Evolutionary conservation across 2,329 filamentous ascomycete species (phyloP), one percentile per base, ranked within the genome.

Genomic region (Sclerotinia spermophila): DNA sequence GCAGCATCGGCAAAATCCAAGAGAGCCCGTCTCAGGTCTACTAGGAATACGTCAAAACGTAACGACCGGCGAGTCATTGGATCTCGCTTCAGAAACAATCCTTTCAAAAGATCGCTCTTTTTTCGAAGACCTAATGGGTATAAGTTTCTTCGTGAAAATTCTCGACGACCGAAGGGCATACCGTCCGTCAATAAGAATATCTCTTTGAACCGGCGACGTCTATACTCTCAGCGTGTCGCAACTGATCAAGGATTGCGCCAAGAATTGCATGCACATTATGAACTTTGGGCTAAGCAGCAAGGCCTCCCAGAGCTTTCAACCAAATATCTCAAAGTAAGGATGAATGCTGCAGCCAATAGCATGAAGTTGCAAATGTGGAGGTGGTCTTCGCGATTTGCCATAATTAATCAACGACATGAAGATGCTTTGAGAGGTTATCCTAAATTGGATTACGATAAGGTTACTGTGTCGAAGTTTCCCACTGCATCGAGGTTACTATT

Each of bases 381-480:
- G n/a, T 70, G 68, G 68, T 56, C 60, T 66, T 48, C 24, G 35
- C 27, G 38, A 27, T 70, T 66, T 56, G 48, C 68, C 17, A 45
- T 70, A 11, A 58, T 70, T 7, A 42, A 70, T 48, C 60, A 70
- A 30, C 35, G 35, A 45, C 48, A 70, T 58, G 68, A 70, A 44
- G 27, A 70, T 24, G 33, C 48, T 24, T 58, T 70, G n/a, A 44
- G 38, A 17, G 68, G 40, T 24, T 27, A 42, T 27, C 60, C 68
- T n/a, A 66, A 66, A 27, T 17, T 70, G 11, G 40, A 56, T 24
- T 44, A 56, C 35, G 30, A 48, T 1, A 55, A 40, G 13, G 48
- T 58, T 8, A 15, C 53, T 56, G 30, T 48, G 27, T 55, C 68
- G 5, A 58, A 70, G 7, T 66, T 70, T 44, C 60, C 68, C 11